Base-by-base conservation (phyloP, 169 alveolate genomes). In the Plasmodium gaboni region DNA sequence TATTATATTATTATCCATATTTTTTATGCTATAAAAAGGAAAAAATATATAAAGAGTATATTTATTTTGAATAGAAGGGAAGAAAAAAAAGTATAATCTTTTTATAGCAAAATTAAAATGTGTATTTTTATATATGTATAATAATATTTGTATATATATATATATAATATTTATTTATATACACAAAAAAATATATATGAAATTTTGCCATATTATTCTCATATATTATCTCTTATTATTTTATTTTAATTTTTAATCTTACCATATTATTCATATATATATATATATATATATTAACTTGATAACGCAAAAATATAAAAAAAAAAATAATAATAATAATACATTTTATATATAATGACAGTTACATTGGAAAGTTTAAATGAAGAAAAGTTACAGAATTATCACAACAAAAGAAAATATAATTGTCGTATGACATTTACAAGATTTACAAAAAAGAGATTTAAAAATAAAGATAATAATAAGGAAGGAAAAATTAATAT, bases 401-500 rank as follows among this genome's bases (percentile, higher is more conserved):
- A 28, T 42, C 13, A 83, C 55, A 83, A 83, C 53, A 68, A 57
- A 68, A 83, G 72, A 83, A 83, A 83, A 68, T 83, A 83, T 22
- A 83, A 68, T 55, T 83, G 91, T 42, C 68, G 91, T 22, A 53
- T 83, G 63, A 83, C 46, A 51, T 83, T 83, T 83, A 69, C 24
- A 48, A 83, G 72, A 51, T 83, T 68, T 42, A 69, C 73, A 19
- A 83, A 68, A 61, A 32, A 63, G 24, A 76, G 76, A 38, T 63
- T 63, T 74, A 88, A 63, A 28, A 69, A 26, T 61, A 57, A 73
- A 72, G 93, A 61, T 28, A 42, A 89, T 55, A 76, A 68, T 42
- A 83, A 60, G 17, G 92, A 93, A 59, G 83, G 69, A 12, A 92
- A 94, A 71, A 57, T 92, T 28, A 92, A 94, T 92, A 72, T 94